These are phyloP conservation scores for Mycogone perniciosa DNA, from an alignment of 2,329 filamentous ascomycete species.

Conservation along the genomic window DNA sequence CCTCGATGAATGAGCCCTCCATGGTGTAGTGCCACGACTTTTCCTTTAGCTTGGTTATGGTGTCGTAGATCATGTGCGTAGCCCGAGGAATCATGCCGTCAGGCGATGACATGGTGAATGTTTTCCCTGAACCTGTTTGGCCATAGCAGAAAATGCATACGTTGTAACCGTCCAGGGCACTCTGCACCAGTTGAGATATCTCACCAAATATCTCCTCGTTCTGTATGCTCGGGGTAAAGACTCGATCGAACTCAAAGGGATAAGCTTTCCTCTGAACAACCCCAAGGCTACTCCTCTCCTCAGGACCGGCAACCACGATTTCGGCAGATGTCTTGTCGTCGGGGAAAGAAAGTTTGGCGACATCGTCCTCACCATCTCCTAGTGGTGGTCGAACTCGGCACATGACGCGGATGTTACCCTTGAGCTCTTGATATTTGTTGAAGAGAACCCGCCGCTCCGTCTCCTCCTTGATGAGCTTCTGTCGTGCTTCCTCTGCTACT, in stretches of 20 bases:
- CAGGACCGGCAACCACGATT: slow-evolving; percentile 74
- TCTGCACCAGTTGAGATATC: slow-evolving; percentile 94
- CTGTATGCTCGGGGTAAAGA: slow-evolving; percentile 70
- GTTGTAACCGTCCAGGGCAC: slow-evolving; percentile 93
- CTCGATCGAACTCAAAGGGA: slow-evolving; percentile 86
- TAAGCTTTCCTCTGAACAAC: slow-evolving; percentile 71
- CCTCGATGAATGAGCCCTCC: slow-evolving; percentile 92
- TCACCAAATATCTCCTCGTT: slow-evolving; percentile 91
- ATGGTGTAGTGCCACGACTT: slow-evolving; percentile 94
- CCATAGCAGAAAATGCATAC: slow-evolving; percentile 99
- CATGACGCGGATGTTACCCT: slow-evolving; percentile 98
- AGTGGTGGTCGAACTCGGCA: slow-evolving; percentile 81
- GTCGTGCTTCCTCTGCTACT: slow-evolving; percentile 61
- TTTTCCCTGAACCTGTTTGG: slow-evolving; percentile 95
- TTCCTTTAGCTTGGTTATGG: slow-evolving; percentile 72
- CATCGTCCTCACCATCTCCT: slow-evolving; percentile 50
- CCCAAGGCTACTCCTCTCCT: slow-evolving; percentile 75
- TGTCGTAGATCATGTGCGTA: slow-evolving; percentile 88
- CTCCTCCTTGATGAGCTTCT: slow-evolving; percentile 86
- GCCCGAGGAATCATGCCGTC: slow-evolving; percentile 96
- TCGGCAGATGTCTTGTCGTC: slow-evolving; percentile 81
- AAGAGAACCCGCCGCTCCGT: slow-evolving; percentile 85
- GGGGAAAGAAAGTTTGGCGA: slow-evolving; percentile 72
- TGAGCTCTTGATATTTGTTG: slow-evolving; percentile 96
- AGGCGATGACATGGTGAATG: slow-evolving; percentile 83